Base-by-base conservation (phyloP, 352 stramenopile genomes). In the Plasmopara viticola region DNA sequence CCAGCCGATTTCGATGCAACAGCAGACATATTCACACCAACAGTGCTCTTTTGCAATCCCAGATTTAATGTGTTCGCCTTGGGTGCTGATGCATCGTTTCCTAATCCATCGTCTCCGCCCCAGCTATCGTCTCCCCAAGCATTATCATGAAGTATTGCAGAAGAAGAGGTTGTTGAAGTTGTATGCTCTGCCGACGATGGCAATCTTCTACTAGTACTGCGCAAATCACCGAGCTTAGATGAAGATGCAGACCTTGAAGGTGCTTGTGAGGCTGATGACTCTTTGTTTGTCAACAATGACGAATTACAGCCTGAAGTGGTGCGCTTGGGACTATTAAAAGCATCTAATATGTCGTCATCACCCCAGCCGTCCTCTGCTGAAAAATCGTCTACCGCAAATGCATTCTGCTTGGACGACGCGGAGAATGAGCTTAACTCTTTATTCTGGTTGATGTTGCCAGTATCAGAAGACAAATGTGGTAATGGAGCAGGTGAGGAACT, bases 41-140 rank as follows among this genome's bases (percentile, higher is more conserved):
- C 54, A 17, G 7, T 42, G 44, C 53, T 51, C 10, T 58, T 67
- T 18, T 60, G 52, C 3, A 38, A 55, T n/a, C 51, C 35, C 40
- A 58, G 17, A 10, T 33, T 69, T 30, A 61, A 38, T 30, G 48
- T 54, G 31, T 43, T 69, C 0, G 48, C 6, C 39, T 72, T 72
- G 18, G 53, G 38, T 6, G 44, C 34, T 30, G 56, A 51, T 18
- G 44, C 39, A 25, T 64, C 58, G 2, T 83, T 49, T 39, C 74
- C 60, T 12, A 82, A 46, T 9, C 83, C 72, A 48, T 78, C 68
- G 33, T 79, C 70, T 17, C 54, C 74, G 20, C 75, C 79, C 77
- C 77, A 90, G 48, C 77, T 86, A 38, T 88, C 79, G 43, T 87
- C 69, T 9, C 64, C 74, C 79, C 79, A 88, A 4, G 51, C 72